Evolutionary conservation across 139 green algal genomes (phyloP), one percentile per base, ranked within the genome.

Genomic region (Chlamydomonas sp.): DNA sequence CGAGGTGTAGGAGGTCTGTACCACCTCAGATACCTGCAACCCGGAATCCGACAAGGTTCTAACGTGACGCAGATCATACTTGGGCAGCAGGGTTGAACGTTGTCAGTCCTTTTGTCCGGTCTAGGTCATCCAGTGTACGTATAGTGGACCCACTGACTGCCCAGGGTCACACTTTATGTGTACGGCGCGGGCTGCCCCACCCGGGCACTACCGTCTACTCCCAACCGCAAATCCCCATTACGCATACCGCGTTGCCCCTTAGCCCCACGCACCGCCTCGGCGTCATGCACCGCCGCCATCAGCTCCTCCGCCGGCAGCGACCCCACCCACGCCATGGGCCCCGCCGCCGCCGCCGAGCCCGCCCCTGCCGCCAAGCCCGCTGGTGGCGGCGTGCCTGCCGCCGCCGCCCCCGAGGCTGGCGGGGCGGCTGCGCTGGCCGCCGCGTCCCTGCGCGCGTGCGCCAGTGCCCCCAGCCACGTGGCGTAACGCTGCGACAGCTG

Each of bases 401-500:
- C n/a, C 61, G 68, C 62, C 31, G n/a, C 61, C 7, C 74, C 78
- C 16, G 60, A 61, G 60, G 60, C 69, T 18, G 16, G 49, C 5
- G 18, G 4, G 59, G n/a, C 60, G 72, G 18, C 82, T 8, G 10
- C 4, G 5, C 78, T 69, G 78, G 4, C 60, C 76, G 71, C 79
- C 57, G 81, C 86, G 59, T 91, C 76, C 4, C 87, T 63, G 7
- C 91, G 83, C 58, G 83, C 86, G n/a, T 74, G 62, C 8, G 90
- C 17, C 0, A 89, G 85, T 0, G 75, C 85, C 1, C 10, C 15
- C 9, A 97, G 63, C 96, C 96, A 98, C 3, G 87, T 78, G 49
- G 79, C 77, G 90, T 96, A 99, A 1, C 97, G 93, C 17, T 93
- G 85, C 60, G 97, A 67, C 74, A 99, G 90, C 92, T 99, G 96